Percentiles rank a stretch among this genome's conserved stretches.
Evolutionary conservation across 2,329 filamentous ascomycete genomes (phyloP).

Genomic region (Xylariaceae sp.): DNA sequence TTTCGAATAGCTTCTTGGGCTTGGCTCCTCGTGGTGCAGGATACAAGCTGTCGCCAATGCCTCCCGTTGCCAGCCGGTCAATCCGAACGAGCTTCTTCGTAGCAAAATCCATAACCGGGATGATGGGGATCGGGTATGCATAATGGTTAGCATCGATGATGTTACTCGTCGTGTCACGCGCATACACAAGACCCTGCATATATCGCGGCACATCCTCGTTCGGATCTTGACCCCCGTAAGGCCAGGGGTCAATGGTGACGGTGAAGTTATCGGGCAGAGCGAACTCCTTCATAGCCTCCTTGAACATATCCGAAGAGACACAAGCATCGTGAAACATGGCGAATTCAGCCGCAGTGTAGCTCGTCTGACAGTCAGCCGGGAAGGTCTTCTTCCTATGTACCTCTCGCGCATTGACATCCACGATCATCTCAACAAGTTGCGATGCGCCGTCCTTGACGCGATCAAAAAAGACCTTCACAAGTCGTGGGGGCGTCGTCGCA

Average conservation of each 20-base stretch:
- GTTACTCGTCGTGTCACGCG: conserved; percentile 37
- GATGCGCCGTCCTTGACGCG: conserved; percentile 32
- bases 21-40: conserved; percentile 24
- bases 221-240: conserved; percentile 50
- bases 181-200: conserved; percentile 49
- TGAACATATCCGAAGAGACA: conserved; percentile 41
- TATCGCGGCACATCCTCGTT: conserved; percentile 38
- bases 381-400: conserved; percentile 30
- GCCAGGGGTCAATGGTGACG: conserved; percentile 56
- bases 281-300: conserved; percentile 44
- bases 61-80: conserved; percentile 50
- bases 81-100: conserved; percentile 52
- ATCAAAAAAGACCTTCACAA: conserved; percentile 43
- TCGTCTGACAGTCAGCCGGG: conserved; percentile 34
- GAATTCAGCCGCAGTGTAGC: conserved; percentile 39
- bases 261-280: conserved; percentile 40
- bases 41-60: conserved; percentile 41
- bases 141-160: conserved; percentile 58
- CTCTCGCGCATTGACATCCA: conserved; percentile 34
- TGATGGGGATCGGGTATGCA: conserved; percentile 54
- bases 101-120: conserved; percentile 53
- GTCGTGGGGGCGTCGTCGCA: conserved; percentile 33
- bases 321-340: conserved; percentile 37
- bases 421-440: conserved; percentile 35
- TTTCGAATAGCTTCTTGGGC: conserved; percentile 44